Base-by-base conservation (phyloP, 2,329 filamentous ascomycete genomes). In the Cadophora malorum region DNA sequence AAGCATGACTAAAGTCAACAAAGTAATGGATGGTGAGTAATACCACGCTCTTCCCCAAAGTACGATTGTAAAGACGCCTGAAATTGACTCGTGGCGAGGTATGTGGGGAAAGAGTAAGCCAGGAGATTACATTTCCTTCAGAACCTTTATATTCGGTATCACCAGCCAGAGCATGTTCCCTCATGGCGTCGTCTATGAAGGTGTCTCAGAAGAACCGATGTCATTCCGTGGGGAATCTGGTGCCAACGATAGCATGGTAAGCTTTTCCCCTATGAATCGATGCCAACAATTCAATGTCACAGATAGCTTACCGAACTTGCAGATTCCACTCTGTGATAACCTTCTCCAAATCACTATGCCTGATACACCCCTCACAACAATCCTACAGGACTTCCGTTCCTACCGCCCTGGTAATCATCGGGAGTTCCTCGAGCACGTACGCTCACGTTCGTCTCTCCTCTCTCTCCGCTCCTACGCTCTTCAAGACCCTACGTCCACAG, bases 71-170 rank as follows among this genome's bases (percentile, higher is more conserved):
- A 33, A 72, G 68, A 73, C 70, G 70, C 67, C 71, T 76, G 73
- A 73, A 72, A 75, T 72, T 77, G 70, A 77, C 72, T 68, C 49
- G 52, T 73, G 10, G 45, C 60, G 55, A 88, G 86, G 84, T 55
- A 98, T 98, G 95, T 97, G 94, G 95, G 86, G 85, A 69, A 92
- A 94, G 79, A 96, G 92, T 66, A 91, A 92, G 74, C 94, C 94
- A 2, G 85, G 86, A 21, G 88, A 93, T 73, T 97, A 97, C 81
- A 93, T 91, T 68, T 91, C 88, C 73, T 97, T 97, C 87, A 91
- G 94, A 50, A 97, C 95, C 12, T 97, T 97, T 83, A 97, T 97
- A 82, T 97, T 97, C 77, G 95, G 95, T 74, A 97, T 97, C 80
- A 96, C 93, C 1, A 91, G 88, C 59, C 94, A 97, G 80, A 90